Percentiles rank a stretch among this genome's conserved stretches.
phyloP scores from a whole-genome alignment of 148 eudicot genomes.

The Silene conica region DNA sequence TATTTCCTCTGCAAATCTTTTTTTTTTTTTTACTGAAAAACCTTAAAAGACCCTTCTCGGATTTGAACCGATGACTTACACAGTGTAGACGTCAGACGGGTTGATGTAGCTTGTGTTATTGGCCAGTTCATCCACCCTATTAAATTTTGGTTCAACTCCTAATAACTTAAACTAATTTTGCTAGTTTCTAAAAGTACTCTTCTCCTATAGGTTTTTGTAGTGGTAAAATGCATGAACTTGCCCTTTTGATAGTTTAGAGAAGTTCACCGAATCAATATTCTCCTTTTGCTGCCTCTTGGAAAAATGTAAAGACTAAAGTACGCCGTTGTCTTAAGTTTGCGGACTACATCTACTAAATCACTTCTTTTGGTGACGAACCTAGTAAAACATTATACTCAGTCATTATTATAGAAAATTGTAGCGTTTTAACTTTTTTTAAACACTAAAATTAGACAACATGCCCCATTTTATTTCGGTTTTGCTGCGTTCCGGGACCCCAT shows the following conservation, averaged over 20 bases:
- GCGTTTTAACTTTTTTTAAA: background rate
- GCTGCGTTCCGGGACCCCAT: background rate
- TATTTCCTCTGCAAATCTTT: too few species aligned
- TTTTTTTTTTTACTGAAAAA: too few species aligned
- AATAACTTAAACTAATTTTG: background rate
- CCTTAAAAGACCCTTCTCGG: background rate
- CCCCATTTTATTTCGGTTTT: background rate
- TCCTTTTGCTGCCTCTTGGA: constrained; percentile 23
- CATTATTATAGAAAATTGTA: too few species aligned
- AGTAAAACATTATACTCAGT: background rate
- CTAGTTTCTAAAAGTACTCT: background rate
- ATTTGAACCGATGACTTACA: background rate
- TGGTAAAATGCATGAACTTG: constrained; percentile 25
- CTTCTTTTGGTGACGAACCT: background rate
- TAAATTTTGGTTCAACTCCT: background rate
- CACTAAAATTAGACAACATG: background rate
- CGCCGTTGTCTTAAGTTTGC: constrained; percentile 14
- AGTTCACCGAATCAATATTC: constrained; percentile 2
- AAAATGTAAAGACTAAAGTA: constrained; percentile 20
- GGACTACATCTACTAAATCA: too few species aligned
- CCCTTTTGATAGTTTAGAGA: constrained; percentile 17
- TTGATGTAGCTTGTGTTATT: background rate
- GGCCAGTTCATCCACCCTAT: background rate
- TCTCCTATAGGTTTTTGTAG: background rate
- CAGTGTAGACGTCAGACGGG: background rate